Evolutionary conservation across 352 stramenopile species (phyloP), one percentile per base, ranked within the genome.

Genomic region (Globisporangium takayamanum): DNA sequence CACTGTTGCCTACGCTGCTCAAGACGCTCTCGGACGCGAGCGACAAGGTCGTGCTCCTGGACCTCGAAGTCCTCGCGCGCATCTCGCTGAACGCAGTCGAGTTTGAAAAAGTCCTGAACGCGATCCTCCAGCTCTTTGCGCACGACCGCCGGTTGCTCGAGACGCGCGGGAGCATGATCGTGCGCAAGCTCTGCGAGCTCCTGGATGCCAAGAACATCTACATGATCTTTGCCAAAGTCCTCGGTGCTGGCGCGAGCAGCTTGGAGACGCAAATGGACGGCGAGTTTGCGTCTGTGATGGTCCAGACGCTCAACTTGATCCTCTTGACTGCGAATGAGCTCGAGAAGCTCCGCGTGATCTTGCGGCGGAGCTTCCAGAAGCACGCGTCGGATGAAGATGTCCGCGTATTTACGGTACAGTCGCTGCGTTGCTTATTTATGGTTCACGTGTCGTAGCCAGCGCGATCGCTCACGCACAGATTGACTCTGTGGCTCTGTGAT

Each of bases 221-320:
- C 72, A 89, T 99, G 67, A 90, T 98, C 48, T 96, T 99, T 60
- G 95, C 97, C 0, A 94, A 96, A 54, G 95, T 99, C 2, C 66
- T 99, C n/a, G 79, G 84, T 0, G 84, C 77, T 0, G 75, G 85
- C 46, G 75, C 73, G 20, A 67, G 70, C 1, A 70, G 69, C 33
- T 51, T 78, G 12, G 64, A 77, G 33, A 83, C 80, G 45, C 67
- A 74, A 22, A 66, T 71, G 12, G 86, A 98, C 58, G 74, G 89
- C 53, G 95, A 99, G 57, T 99, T 99, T 73, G 91, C 97, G 14
- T 92, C 91, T 0, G 96, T 99, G 18, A 99, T 99, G 95, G 96
- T 99, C 7, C 97, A 99, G 80, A 99, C 96, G 37, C 80, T 99
- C 10, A 99, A 99, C 64, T 70, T 99, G 8, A 99, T 99, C 62